Percentiles rank a stretch among this genome's conserved stretches.
Evolutionary conservation across 1,139 yeast species (phyloP).

Genomic region (Geotrichum histeridarum): DNA sequence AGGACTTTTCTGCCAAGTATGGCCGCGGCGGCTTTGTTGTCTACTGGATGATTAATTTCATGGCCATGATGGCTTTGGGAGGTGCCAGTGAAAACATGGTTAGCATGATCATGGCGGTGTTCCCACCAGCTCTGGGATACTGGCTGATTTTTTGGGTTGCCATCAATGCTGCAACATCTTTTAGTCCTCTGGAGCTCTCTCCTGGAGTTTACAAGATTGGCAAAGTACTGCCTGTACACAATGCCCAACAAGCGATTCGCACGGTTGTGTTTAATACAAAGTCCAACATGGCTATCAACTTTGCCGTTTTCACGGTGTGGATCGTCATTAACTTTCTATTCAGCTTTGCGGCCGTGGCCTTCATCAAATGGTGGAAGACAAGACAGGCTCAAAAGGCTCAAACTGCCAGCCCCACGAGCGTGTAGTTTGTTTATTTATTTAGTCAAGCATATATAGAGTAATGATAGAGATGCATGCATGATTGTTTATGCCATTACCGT

Average conservation of each 20-base stretch:
- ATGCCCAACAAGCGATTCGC: conserved; percentile 51
- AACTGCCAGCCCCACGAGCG: neutral
- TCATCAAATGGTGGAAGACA: conserved; percentile 10
- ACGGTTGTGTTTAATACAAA: conserved; percentile 56
- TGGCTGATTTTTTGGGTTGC: conserved; percentile 64
- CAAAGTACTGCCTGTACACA: conserved; percentile 60
- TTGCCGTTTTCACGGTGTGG: conserved; percentile 59
- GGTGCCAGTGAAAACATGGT: conserved; percentile 60
- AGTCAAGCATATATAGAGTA: too few species aligned
- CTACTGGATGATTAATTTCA: conserved; percentile 57
- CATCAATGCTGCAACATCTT: conserved; percentile 55
- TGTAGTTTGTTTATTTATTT: neutral
- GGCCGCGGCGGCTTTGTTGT: conserved; percentile 61
- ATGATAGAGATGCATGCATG: too few species aligned
- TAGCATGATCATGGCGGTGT: conserved; percentile 42
- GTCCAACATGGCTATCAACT: conserved; percentile 52
- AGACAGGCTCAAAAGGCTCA: conserved; percentile 13
- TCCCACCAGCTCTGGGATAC: conserved; percentile 51
- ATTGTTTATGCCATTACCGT: too few species aligned
- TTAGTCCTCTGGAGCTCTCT: conserved; percentile 52
- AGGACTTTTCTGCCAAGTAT: conserved; percentile 49
- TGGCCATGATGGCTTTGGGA: conserved; percentile 58
- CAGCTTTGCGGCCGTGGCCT: conserved; percentile 8
- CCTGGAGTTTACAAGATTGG: conserved; percentile 58
- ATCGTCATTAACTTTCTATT: conserved; percentile 45